Evolutionary conservation across 371 early-diverging fungal genomes (phyloP).

Genomic region (Mucor lusitanicus): DNA sequence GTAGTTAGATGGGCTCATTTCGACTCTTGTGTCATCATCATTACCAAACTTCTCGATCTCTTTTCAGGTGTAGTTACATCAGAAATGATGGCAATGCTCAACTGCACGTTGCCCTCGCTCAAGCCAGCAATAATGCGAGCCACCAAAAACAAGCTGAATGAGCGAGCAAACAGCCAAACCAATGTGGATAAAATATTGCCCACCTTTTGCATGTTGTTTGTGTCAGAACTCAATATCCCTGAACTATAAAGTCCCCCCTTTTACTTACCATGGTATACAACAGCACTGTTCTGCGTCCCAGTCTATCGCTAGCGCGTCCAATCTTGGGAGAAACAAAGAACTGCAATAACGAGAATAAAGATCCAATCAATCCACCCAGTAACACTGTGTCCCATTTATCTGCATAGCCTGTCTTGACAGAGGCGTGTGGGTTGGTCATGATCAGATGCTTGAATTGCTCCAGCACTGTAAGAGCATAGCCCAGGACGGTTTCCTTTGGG

Average conservation of each 20-base stretch:
- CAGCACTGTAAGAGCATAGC: conserved; percentile 37
- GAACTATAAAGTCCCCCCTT: not conserved
- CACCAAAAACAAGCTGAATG: conserved; percentile 82
- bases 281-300: conserved; percentile 86
- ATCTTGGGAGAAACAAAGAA: conserved; percentile 87
- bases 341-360: conserved; percentile 93
- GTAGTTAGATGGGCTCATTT: not conserved
- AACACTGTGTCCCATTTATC: conserved; percentile 85
- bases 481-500: conserved; percentile 34
- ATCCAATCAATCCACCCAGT: conserved; percentile 93
- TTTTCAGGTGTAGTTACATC: conserved; percentile 84
- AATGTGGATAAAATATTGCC: conserved; percentile 87
- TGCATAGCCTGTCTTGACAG: conserved; percentile 15
- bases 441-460: conserved; percentile 43
- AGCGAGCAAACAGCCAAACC: conserved; percentile 85
- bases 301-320: conserved; percentile 79
- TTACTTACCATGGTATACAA: conserved; percentile 79
- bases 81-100: conserved; percentile 93
- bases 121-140: conserved; percentile 93
- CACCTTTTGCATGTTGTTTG: conserved; percentile 45
- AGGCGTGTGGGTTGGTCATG: conserved; percentile 12
- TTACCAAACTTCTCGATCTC: conserved; percentile 77
- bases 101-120: conserved; percentile 96
- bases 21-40: not conserved
- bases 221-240: not conserved